Base-by-base conservation (phyloP, 441 rosid species). In the Erysimum pusillum region DNA sequence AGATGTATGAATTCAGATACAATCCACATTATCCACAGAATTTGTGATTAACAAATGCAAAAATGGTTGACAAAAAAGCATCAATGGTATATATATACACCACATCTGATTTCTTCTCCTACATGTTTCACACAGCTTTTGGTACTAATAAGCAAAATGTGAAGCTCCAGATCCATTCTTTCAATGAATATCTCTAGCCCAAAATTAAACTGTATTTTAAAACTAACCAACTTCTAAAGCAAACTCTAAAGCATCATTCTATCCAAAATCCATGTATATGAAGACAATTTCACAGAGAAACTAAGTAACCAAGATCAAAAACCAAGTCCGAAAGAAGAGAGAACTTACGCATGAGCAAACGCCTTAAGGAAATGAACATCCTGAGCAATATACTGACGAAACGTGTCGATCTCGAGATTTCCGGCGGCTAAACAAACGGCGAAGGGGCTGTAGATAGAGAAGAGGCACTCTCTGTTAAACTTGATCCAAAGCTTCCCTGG, bases 361-460 rank as follows among this genome's bases (percentile, higher is more conserved):
- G 98, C 89, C 76, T 90, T 91, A 36, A 96, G 98, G 82, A 93
- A 96, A 80, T 85, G 83, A 66, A 71, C 87, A 73, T 92, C 98
- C 74, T 96, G 99, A 1, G 97, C 84, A 67, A 96, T 84, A 76
- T 90, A 96, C 71, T 88, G 88, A 72, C 94, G 81, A 80, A 93
- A 96, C n/a, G 85, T 32, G 1, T 89, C 91, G 76, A 88, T 79
- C 84, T 85, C 73, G 54, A 96, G 98, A 74, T 85, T 76, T n/a
- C 98, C 99, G 57, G 97, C 83, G 38, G 94, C 98, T 80, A 96
- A 83, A 76, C 79, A 85, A 71, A 96, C 82, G 10, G 90, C 76
- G 56, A 93, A 93, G 48, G 98, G 97, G 41, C 76, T 79, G 44
- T 79, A 79, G n/a, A 75, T 69, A 48, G 79, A 74, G 69, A 74